These are phyloP conservation scores for Tolypocladium ovalisporum DNA, from an alignment of 2,329 filamentous ascomycete species.

Conservation along the genomic window DNA sequence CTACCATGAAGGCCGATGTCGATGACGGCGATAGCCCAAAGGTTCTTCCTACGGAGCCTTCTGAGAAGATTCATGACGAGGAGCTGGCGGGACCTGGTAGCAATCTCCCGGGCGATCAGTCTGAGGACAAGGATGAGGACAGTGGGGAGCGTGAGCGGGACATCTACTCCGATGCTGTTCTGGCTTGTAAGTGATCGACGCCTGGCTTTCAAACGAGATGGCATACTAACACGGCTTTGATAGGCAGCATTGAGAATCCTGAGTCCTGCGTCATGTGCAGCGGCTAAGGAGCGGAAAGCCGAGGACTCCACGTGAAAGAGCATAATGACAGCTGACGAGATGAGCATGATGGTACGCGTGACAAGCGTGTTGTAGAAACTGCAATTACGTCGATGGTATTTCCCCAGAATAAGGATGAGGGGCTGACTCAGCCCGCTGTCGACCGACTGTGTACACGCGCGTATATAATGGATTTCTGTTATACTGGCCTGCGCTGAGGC, in stretches of 20 bases:
- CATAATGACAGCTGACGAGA: constrained; percentile 20
- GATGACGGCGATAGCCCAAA: constrained; percentile 72
- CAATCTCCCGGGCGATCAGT: constrained; percentile 39
- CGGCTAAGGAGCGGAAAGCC: constrained; percentile 44
- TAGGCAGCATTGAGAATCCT: constrained; percentile 91
- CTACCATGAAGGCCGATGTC: constrained; percentile 65
- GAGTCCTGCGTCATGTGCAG: constrained; percentile 97
- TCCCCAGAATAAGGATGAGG: background rate
- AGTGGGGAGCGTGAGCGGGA: constrained; percentile 72
- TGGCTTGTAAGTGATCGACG: constrained; percentile 56
- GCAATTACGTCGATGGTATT: background rate
- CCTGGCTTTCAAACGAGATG: background rate
- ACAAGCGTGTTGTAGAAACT: background rate
- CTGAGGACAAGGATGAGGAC: constrained; percentile 62
- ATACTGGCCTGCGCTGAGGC: background rate
- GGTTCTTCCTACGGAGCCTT: constrained; percentile 62
- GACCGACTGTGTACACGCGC: background rate
- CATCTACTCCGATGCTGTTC: constrained; percentile 87
- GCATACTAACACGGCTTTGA: constrained; percentile 19
- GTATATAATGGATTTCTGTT: background rate
- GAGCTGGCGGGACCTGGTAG: constrained; percentile 48
- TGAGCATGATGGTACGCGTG: constrained; percentile 15
- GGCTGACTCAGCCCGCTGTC: background rate
- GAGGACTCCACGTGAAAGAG: constrained; percentile 1
- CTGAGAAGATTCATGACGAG: constrained; percentile 50